A percentile compares a stretch with the other conserved stretches of the same genome.
Evolutionary conservation across 805 yeast species (phyloP).

Genomic region (Saturnispora halmiae): DNA sequence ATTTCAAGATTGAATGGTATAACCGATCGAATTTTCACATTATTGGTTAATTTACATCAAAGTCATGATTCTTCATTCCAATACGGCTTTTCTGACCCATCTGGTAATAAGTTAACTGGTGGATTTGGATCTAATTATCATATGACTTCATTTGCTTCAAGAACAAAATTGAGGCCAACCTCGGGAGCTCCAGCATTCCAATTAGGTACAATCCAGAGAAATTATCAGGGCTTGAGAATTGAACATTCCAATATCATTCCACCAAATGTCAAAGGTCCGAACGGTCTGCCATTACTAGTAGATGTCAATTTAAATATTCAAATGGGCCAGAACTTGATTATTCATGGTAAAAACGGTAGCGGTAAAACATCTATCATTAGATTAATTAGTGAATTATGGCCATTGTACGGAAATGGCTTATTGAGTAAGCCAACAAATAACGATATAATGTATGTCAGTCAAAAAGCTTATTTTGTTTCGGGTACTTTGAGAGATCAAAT

Average conservation of each 20-base stretch:
- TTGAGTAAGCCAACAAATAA: constrained; percentile 64
- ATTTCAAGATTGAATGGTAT: constrained; percentile 85
- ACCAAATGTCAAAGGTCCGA: constrained; percentile 53
- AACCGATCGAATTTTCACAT: constrained; percentile 73
- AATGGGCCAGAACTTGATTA: constrained; percentile 60
- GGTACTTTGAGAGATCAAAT: constrained; percentile 89
- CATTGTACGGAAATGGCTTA: constrained; percentile 65
- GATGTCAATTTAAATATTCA: constrained; percentile 54
- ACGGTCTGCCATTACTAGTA: constrained; percentile 52
- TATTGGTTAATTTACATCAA: constrained; percentile 69
- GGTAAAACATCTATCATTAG: constrained; percentile 86
- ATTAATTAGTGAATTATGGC: constrained; percentile 85
- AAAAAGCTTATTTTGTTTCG: constrained; percentile 68
- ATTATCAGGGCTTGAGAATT: constrained; percentile 70
- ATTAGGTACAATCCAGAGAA: constrained; percentile 67
- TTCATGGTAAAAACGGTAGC: constrained; percentile 80
- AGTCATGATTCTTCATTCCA: constrained; percentile 59
- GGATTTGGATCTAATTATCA: constrained; percentile 28
- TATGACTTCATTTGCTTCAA: constrained; percentile 27
- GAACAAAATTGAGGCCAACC: constrained; percentile 16
- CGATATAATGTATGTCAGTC: constrained; percentile 74
- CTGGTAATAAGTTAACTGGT: constrained; percentile 13
- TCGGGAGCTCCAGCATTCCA: constrained; percentile 6
- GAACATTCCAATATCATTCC: constrained; percentile 77
- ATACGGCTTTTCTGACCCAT: constrained; percentile 31